phyloP scores from a whole-genome alignment of 2,329 filamentous ascomycete species.

The Neonectria ditissima region DNA sequence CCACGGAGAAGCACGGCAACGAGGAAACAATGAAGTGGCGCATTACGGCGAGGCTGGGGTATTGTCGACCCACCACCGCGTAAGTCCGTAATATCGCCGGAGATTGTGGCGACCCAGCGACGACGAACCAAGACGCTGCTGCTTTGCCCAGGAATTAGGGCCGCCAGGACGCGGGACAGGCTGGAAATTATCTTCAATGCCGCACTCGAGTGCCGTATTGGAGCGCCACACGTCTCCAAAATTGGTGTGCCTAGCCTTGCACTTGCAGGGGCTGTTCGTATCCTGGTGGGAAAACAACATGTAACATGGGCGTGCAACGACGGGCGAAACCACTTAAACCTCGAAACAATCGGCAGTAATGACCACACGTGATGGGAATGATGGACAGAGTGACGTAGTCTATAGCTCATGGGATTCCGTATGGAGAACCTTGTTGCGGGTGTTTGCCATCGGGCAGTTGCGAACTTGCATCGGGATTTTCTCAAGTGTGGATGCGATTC shows the following conservation, averaged over 20 bases:
- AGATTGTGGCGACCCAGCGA: conserved; percentile 12
- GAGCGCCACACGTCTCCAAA: not conserved
- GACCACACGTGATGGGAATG: not conserved
- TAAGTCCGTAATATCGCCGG: conserved; percentile 6
- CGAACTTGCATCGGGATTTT: not conserved
- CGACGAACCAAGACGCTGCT: not conserved
- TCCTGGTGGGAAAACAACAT: not conserved
- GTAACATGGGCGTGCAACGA: too few species aligned
- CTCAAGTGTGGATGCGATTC: conserved; percentile 2
- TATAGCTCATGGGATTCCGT: not conserved
- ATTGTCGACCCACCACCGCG: conserved; percentile 5
- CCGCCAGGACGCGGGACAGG: not conserved
- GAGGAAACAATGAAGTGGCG: conserved; percentile 1
- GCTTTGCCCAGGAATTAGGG: conserved; percentile 3
- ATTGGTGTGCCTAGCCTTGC: not conserved
- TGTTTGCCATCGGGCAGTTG: not conserved
- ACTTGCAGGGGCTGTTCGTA: not conserved
- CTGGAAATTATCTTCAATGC: not conserved
- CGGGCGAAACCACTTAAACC: not conserved
- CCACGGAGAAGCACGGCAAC: not conserved
- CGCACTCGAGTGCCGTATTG: too few species aligned
- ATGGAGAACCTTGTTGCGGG: not conserved
- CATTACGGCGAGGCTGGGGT: not conserved
- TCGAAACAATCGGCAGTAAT: not conserved
- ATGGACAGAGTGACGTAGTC: not conserved